Base-by-base conservation (phyloP, 2,329 filamentous ascomycete species). In the Fusarium luffae region DNA sequence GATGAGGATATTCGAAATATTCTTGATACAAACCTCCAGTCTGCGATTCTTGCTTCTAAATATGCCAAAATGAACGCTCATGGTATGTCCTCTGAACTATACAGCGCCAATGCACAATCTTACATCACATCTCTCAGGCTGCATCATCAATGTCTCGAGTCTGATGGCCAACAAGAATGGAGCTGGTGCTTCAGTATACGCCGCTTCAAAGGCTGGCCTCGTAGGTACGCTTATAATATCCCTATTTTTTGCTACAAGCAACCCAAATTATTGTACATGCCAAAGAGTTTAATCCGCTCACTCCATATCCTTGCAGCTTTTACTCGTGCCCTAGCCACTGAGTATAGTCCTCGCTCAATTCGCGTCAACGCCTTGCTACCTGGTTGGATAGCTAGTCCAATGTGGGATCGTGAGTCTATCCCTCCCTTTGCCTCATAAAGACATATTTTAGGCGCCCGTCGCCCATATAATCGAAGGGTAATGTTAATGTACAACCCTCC, bases 131-230 rank as follows among this genome's bases (percentile, higher is more conserved):
- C 37, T 23, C 37, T 7, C 47, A 87, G 87, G 85, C 10, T 92
- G 89, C 75, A 94, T 97, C 66, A 90, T 97, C 78, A 97, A 97
- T 75, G 82, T 97, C 23, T 90, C 92, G 1, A 95, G 92, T 49
- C 82, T 97, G 30, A 85, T 97, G 47, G 93, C 89, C 0, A 76
- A 85, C 2, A 90, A 90, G 61, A 91, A 89, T 1, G 92, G 90
- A 1, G 83, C 83, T 3, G 94, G 94, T 9, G 89, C 91, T 14
- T 87, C 90, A 7, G 87, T 89, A 1, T 96, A 96, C 77, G 90
- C 91, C 8, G 92, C 93, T 10, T 90, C 90, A 44, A 97, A 97
- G 77, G 93, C 93, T 7, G 93, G 93, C 4, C 81, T 97, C 2
- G 78, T 96, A 18, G 92, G 92, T 85, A 80, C 71, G 83, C 77